Base-by-base conservation (phyloP, 2,329 filamentous ascomycete genomes). In the Parafenestella ontariensis region DNA sequence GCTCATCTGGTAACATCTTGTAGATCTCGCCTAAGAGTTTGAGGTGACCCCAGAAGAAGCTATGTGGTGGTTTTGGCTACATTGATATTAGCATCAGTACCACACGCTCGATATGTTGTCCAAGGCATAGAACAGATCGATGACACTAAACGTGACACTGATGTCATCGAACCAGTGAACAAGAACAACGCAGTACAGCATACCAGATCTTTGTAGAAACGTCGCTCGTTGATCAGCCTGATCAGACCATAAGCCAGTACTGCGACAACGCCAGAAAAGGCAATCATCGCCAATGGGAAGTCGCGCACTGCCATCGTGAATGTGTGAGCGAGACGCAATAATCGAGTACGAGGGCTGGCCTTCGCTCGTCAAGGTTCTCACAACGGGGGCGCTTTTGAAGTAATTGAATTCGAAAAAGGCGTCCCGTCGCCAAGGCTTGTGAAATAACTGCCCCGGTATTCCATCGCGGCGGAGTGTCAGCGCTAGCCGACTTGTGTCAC, bases 51-150 rank as follows among this genome's bases (percentile, higher is more conserved):
- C 72, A 78, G 18, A 80, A 42, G 47, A 74, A 76, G 47, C 64
- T 67, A 47, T 78, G 76, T 13, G 78, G 78, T 17, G 78, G 77
- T 41, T 72, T 74, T 29, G 77, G 78, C 72, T 75, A 31, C 3
- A 10, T 13, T 1, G 5, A 6, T 37, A 8, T 23, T 13, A 23
- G 37, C 4, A n/a, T 5, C 13, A n/a, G 31, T 34, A 4, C 5
- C 4, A 15, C 17, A 17, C 13, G 15, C 13, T 5, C 13, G 2
- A 15, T 5, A 34, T 15, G 15, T 31, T 13, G 28, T 31, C 11
- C 9, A 34, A n/a, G 28, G 11, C 28, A 10, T 4, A 17, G 31
- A 17, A 15, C 31, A 34, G 4, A 34, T 3, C 17, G 15, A 10
- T 13, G 24, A 26, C 31, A 17, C n/a, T 8, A 23, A 28, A 20